Evolutionary conservation across 176 grass and related monocot genomes (phyloP).

Genomic region (Phoenix roebelenii): DNA sequence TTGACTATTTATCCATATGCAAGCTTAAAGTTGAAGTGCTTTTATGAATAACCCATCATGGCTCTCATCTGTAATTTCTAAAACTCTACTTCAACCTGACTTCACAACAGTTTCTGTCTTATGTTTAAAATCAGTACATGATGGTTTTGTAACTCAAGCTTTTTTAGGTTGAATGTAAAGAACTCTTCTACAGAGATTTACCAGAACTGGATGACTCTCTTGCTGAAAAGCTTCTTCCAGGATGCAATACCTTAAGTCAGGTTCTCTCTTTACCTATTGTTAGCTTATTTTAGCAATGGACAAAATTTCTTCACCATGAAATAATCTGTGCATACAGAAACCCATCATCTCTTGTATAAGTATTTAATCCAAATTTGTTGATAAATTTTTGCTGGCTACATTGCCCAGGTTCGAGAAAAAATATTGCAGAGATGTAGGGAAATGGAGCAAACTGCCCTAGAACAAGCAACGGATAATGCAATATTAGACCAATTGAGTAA

Average conservation of each 20-base stretch:
- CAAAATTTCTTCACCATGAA: too few relatives aligned
- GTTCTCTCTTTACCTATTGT: conserved; percentile 15
- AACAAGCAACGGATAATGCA: conserved; percentile 96
- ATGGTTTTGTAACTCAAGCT: conserved; percentile 21
- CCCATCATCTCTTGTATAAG: too few relatives aligned
- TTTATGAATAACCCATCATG: too few relatives aligned
- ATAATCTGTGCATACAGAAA: too few relatives aligned
- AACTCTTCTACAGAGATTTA: conserved; percentile 83
- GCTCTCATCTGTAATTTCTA: too few relatives aligned
- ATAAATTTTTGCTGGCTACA: conserved; percentile 2
- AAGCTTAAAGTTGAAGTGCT: too few relatives aligned
- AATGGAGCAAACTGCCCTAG: conserved; percentile 90
- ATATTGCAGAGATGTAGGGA: conserved; percentile 87
- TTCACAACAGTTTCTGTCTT: too few relatives aligned
- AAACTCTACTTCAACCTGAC: too few relatives aligned
- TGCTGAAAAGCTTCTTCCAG: conserved; percentile 74
- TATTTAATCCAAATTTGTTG: not conserved
- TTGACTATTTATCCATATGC: too few relatives aligned
- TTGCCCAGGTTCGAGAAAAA: conserved; percentile 50
- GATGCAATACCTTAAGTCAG: conserved; percentile 72
- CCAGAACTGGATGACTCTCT: conserved; percentile 74
- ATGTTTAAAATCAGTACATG: too few relatives aligned
- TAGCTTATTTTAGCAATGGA: too few relatives aligned
- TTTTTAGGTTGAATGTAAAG: conserved; percentile 89
- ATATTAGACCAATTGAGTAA: conserved; percentile 81